Percentiles rank a stretch among this genome's conserved stretches.
These are phyloP conservation scores for Croton laevigatus DNA, from an alignment of 441 rosid species.

Conservation along the genomic window DNA sequence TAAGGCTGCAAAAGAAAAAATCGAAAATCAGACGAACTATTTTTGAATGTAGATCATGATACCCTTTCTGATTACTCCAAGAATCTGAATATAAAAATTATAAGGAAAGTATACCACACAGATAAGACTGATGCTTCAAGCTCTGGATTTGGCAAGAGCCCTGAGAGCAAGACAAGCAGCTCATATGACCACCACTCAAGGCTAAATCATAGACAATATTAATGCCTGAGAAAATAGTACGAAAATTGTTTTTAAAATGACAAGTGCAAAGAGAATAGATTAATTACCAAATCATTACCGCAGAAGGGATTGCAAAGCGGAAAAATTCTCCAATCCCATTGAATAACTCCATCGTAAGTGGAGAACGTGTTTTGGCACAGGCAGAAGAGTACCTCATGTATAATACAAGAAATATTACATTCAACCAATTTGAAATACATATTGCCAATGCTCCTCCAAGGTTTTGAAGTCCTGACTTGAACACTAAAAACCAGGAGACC, in stretches of 20 bases:
- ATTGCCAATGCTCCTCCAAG: slow-evolving; percentile 62
- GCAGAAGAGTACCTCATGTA: slow-evolving; percentile 55
- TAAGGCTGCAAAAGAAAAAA: slow-evolving; percentile 35
- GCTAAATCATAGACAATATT: slow-evolving; percentile 35
- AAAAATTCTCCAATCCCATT: slow-evolving; percentile 59
- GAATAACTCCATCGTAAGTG: slow-evolving; percentile 44
- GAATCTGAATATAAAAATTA: not conserved
- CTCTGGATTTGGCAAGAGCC: slow-evolving; percentile 73
- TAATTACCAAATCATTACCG: slow-evolving; percentile 75
- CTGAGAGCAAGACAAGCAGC: slow-evolving; percentile 61
- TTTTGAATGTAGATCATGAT: too few relatives aligned
- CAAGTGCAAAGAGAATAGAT: not conserved
- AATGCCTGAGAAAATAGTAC: not conserved
- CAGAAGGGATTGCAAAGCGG: slow-evolving; percentile 73
- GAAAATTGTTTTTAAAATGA: not conserved
- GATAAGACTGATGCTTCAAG: slow-evolving; percentile 83
- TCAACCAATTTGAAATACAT: slow-evolving; percentile 61
- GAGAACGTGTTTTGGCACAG: slow-evolving; percentile 52
- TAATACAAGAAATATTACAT: slow-evolving; percentile 46
- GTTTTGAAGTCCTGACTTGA: slow-evolving; percentile 43
- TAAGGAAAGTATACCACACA: slow-evolving; percentile 44
- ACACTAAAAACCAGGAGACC: slow-evolving; percentile 67
- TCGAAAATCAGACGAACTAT: not conserved
- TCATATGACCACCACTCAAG: slow-evolving; percentile 87
- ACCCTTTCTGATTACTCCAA: not conserved